These are phyloP conservation scores for Pichia sp. DNA, from an alignment of 1,139 yeast species.

Conservation along the genomic window DNA sequence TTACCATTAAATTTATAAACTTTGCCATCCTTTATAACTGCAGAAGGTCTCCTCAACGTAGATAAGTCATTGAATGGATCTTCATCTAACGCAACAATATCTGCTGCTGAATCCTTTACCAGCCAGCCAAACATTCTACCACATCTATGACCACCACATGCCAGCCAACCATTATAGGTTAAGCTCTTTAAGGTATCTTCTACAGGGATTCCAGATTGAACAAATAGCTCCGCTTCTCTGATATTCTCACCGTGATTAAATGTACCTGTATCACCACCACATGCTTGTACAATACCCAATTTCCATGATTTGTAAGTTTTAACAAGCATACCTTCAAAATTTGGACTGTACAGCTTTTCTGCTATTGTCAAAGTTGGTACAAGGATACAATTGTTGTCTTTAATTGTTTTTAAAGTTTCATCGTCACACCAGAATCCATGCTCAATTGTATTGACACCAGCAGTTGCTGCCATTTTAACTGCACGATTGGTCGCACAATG, in stretches of 20 bases:
- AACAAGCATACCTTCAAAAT: constrained; percentile 15
- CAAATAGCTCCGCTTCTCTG: constrained; percentile 23
- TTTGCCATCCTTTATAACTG: constrained; percentile 25
- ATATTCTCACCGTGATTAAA: constrained; percentile 25
- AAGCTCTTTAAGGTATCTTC: constrained; percentile 17
- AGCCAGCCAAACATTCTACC: constrained; percentile 24
- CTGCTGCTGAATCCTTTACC: constrained; percentile 21
- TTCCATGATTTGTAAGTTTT: constrained; percentile 20
- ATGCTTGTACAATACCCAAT: constrained; percentile 21
- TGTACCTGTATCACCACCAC: constrained; percentile 27
- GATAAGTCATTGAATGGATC: constrained; percentile 16
- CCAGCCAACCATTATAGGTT: constrained; percentile 25
- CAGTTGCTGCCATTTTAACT: constrained; percentile 22
- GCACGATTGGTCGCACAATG: constrained; percentile 24
- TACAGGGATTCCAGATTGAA: constrained; percentile 21
- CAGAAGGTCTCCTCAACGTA: constrained; percentile 16
- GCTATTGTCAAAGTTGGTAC: constrained; percentile 24
- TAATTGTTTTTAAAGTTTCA: constrained; percentile 16
- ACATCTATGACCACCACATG: constrained; percentile 22
- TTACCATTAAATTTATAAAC: constrained; percentile 28
- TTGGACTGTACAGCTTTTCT: constrained; percentile 19
- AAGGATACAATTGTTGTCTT: constrained; percentile 17
- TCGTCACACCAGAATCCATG: constrained; percentile 24
- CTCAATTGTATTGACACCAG: constrained; percentile 23
- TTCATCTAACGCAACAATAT: constrained; percentile 20